These are phyloP conservation scores for Calonectria montana DNA, from an alignment of 2,329 filamentous ascomycete genomes.

Conservation along the genomic window DNA sequence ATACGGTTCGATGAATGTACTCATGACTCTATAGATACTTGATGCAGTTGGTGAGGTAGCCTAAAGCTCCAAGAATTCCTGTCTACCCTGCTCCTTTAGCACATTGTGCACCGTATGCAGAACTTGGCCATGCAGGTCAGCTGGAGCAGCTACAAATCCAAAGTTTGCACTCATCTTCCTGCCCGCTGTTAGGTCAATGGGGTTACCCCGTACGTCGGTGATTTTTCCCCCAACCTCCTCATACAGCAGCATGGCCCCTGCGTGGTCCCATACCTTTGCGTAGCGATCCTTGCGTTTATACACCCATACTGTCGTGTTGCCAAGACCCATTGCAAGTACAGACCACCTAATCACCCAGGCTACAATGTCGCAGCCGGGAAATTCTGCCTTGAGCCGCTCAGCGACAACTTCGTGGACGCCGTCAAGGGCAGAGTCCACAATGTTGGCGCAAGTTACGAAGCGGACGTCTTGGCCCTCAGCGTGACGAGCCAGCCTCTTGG, in stretches of 20 bases:
- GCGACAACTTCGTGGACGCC: slow-evolving; percentile 60
- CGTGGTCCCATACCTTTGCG: slow-evolving; percentile 71
- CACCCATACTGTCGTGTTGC: slow-evolving; percentile 67
- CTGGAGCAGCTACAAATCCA: slow-evolving; percentile 67
- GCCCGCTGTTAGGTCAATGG: slow-evolving; percentile 62
- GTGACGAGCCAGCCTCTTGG: slow-evolving; percentile 49
- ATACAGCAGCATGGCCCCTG: slow-evolving; percentile 69
- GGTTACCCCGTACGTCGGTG: slow-evolving; percentile 64
- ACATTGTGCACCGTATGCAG: slow-evolving; percentile 81
- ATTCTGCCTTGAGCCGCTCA: slow-evolving; percentile 53
- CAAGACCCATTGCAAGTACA: slow-evolving; percentile 62
- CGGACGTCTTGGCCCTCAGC: slow-evolving; percentile 46
- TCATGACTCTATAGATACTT: neutral
- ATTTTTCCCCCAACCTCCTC: slow-evolving; percentile 67
- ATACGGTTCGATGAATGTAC: slow-evolving; percentile 48
- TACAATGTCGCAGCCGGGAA: slow-evolving; percentile 63
- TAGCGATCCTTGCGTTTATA: slow-evolving; percentile 60
- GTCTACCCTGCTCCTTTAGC: slow-evolving; percentile 57
- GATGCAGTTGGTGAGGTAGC: neutral
- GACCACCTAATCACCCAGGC: slow-evolving; percentile 70
- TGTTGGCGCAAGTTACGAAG: slow-evolving; percentile 60
- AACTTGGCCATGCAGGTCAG: slow-evolving; percentile 55
- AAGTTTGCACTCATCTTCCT: slow-evolving; percentile 63
- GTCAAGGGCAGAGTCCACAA: slow-evolving; percentile 60
- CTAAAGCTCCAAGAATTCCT: slow-evolving; percentile 32